A percentile compares a stretch with the other conserved stretches of the same genome.
phyloP scores from a whole-genome alignment of 768 basidiomycete genomes.

The Bullera alba region DNA sequence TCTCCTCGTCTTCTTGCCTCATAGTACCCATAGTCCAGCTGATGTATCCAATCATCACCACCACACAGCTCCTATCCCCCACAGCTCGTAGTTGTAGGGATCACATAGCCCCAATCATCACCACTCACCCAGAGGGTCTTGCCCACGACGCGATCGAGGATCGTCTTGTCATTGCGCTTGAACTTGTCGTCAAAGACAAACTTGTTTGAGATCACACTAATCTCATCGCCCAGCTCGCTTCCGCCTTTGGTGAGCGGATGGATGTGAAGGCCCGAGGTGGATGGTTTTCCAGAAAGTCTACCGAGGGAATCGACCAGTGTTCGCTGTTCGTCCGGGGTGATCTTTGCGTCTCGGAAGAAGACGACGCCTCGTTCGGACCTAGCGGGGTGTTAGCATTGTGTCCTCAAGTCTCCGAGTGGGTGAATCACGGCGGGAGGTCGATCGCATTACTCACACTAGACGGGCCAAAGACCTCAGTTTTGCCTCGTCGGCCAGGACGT shows the following conservation, averaged over 20 bases:
- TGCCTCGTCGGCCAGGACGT: not conserved
- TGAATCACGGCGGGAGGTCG: no score
- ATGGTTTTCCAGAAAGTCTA: constrained; percentile 52
- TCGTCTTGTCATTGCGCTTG: constrained; percentile 5
- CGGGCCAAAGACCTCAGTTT: not conserved
- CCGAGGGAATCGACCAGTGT: constrained; percentile 53
- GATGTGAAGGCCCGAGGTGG: constrained; percentile 52
- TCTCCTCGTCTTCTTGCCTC: no score
- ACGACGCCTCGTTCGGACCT: constrained; percentile 56
- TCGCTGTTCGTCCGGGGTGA: constrained; percentile 54
- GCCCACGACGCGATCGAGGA: constrained; percentile 9
- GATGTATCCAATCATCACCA: no score
- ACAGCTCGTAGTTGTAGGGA: not conserved
- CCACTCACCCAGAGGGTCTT: constrained; percentile 41
- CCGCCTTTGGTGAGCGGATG: constrained; percentile 56
- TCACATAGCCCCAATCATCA: no score
- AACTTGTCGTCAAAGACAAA: constrained; percentile 20
- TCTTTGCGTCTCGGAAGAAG: constrained; percentile 54
- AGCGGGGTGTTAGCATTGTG: not conserved
- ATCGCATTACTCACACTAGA: constrained; percentile 1
- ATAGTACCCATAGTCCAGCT: no score
- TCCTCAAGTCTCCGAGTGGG: no score
- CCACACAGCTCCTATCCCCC: no score
- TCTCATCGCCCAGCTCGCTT: constrained; percentile 54
- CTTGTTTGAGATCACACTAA: constrained; percentile 53